Base-by-base conservation (phyloP, 2,329 filamentous ascomycete genomes). In the Aspergillus pseudonomiae region DNA sequence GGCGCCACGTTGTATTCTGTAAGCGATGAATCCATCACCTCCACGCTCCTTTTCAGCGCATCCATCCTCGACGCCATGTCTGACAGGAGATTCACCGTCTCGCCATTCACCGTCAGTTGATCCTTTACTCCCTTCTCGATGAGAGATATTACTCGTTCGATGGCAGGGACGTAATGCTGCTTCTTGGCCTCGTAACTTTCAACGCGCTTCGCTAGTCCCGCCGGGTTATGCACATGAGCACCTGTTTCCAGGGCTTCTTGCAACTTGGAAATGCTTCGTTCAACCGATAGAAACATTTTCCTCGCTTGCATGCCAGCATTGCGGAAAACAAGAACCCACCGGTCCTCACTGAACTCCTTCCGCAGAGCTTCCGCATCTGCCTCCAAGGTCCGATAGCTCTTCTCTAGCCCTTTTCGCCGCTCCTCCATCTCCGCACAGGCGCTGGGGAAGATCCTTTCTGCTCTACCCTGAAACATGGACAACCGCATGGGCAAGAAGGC, bases 121-220 rank as follows among this genome's bases (percentile, higher is more conserved):
- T 98, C 93, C 74, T 92, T 91, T 72, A 98, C 91, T n/a, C 95
- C 95, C 74, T 93, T 94, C 70, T 97, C 93, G 57, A 98, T 97
- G 74, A 98, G 96, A 45, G 90, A 89, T 21, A 98, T 81, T 9
- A 99, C 93, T 48, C 94, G 88, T 75, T 95, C 92, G 74, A 99
- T 96, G 1, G 95, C 94, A 11, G 94, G 92, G 1, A 93, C 91
- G 73, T 98, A 99, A 76, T 98, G 94, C 63, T 88, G 88, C 78
- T 94, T 96, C 83, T 98, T 99, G 50, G 91, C 92, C 75, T 97
- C 94, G 76, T 97, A 99, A 70, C 86, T 96, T 77, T 97, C 93
- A 48, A 96, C 89, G 77, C 93, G 94, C 80, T 95, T 96, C 65
- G 84, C 83, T 79, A 95, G 85, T 1, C 84, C 82, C 6, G 89